Base-by-base conservation (phyloP, 176 grass and related monocot genomes). In the Thalia dealbata region DNA sequence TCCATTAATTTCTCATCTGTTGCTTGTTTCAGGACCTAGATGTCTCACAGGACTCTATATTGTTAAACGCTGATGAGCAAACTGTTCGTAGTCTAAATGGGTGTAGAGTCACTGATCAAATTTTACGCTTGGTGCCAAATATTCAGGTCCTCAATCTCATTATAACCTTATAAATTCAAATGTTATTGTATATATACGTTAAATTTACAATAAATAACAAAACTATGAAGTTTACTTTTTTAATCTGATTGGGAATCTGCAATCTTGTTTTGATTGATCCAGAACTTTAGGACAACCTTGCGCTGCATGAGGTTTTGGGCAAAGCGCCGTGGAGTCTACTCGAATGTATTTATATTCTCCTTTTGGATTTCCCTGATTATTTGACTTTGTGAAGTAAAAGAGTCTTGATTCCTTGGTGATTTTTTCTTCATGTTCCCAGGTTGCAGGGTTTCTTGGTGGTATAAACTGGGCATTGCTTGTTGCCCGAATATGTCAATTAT, bases 401-500 rank as follows among this genome's bases (percentile, higher is more conserved):
- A 43, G 38, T 43, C 10, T 68, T 7, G 73, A 50, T 78, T 24
- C 30, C 26, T 71, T 54, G 69, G 2, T 42, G 78, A 80, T 35
- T 65, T 61, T 72, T 22, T 78, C 13, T 69, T 77, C 38, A 48
- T 38, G 38, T 23, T 89, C 60, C 56, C 81, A 96, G 93, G 89
- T 97, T 80, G 82, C 86, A 68, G 93, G 93, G 30, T 97, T 97
- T 83, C 85, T 97, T 38, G 89, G 93, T 89, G 93, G 89, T 81
- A 92, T 97, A 90, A 97, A 97, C 62, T 97, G 89, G 93, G 93
- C 93, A 44, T 73, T 97, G 73, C 86, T 97, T 58, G 87, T 97
- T 52, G 93, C 78, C 78, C 93, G 93, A 22, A 90, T 92, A 82
- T 97, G 93, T 73, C 93, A 97, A 44, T 73, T 97, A 56, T 97